A percentile compares a stretch with the other conserved stretches of the same genome.
These are phyloP conservation scores for Cladophialophora yegresii DNA, from an alignment of 2,329 filamentous ascomycete genomes.

Conservation along the genomic window DNA sequence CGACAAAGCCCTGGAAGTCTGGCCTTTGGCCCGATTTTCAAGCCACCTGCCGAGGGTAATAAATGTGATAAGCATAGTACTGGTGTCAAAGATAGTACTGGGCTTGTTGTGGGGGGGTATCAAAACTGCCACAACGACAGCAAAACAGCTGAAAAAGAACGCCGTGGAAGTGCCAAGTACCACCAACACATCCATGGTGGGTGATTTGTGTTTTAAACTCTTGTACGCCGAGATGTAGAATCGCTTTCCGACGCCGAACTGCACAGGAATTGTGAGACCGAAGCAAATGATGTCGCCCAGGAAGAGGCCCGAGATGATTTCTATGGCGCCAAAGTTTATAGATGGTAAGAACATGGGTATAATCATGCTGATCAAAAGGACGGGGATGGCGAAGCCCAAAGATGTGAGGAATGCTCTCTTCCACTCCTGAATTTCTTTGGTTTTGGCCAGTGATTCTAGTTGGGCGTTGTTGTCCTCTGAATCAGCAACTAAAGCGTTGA, in stretches of 20 bases:
- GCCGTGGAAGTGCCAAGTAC: slow-evolving; percentile 91
- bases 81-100: slow-evolving; percentile 92
- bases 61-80: slow-evolving; percentile 97
- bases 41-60: slow-evolving; percentile 87
- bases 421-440: slow-evolving; percentile 95
- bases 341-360: slow-evolving; percentile 79
- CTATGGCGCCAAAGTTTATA: slow-evolving; percentile 73
- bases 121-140: slow-evolving; percentile 80
- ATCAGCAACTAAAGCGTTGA: slow-evolving; percentile 86
- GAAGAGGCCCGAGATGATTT: slow-evolving; percentile 72
- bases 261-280: slow-evolving; percentile 82
- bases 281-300: slow-evolving; percentile 86
- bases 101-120: slow-evolving; percentile 76
- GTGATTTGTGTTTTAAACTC: slow-evolving; percentile 83
- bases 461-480: slow-evolving; percentile 96
- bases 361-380: slow-evolving; percentile 90
- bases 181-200: slow-evolving; percentile 97
- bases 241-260: slow-evolving; percentile 92
- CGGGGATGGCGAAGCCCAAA: slow-evolving; percentile 78
- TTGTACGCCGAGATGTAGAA: slow-evolving; percentile 95
- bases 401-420: slow-evolving; percentile 76
- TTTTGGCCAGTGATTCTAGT: slow-evolving; percentile 92
- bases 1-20: slow-evolving; percentile 92
- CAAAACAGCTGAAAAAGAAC: slow-evolving; percentile 89
- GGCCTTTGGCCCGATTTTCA: slow-evolving; percentile 92